Conservation (phyloP, 257 asterid species). For the Misopates orontium region DNA sequence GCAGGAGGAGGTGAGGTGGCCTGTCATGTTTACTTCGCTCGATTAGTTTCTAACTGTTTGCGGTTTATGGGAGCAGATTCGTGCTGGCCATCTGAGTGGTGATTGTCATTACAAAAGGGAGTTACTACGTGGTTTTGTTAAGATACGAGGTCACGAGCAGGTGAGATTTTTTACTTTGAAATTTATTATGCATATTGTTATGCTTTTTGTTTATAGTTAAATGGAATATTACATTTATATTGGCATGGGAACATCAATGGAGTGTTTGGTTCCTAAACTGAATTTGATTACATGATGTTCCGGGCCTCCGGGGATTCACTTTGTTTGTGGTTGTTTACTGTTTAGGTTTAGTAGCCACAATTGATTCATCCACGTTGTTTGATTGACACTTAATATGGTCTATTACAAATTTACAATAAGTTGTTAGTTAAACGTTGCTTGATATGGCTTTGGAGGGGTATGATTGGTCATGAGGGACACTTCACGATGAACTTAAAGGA, state of each 20-base stretch:
- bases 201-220: neutral
- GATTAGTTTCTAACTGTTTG: neutral
- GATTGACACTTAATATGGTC: neutral
- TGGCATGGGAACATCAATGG: neutral
- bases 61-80: constrained; percentile 49
- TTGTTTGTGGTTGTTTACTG: neutral
- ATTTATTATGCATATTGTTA: neutral
- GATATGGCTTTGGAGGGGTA: too few relatives aligned
- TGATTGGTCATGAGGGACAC: neutral
- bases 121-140: constrained; percentile 67
- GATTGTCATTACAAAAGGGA: constrained; percentile 93
- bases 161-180: constrained; percentile 35
- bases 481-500: neutral
- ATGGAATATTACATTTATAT: too few relatives aligned
- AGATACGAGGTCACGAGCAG: constrained; percentile 79
- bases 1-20: neutral
- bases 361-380: neutral
- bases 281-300: neutral
- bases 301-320: neutral
- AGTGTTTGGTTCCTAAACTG: too few relatives aligned
- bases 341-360: neutral
- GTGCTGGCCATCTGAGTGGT: constrained; percentile 93
- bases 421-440: neutral
- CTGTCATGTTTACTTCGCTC: constrained; percentile 6
- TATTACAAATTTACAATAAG: neutral